A percentile compares a stretch with the other conserved stretches of the same genome.
Evolutionary conservation across 306 rosid genomes (phyloP).

Genomic region (Hippophae gyantsensis): DNA sequence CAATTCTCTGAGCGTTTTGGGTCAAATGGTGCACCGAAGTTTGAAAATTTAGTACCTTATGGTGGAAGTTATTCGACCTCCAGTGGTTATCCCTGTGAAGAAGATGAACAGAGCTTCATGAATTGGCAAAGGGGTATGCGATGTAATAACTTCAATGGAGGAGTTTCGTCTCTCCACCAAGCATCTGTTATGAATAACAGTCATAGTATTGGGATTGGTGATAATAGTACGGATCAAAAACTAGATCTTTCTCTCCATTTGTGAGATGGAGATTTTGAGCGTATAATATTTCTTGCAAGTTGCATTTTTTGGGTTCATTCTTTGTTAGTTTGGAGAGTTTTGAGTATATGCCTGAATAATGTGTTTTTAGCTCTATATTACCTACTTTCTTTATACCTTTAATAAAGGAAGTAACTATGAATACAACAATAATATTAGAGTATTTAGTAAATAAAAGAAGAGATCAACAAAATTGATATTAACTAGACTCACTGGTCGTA

Average conservation of each 20-base stretch:
- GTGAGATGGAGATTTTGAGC: not conserved
- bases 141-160: slow-evolving; percentile 16
- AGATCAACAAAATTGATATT: no score
- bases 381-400: no score
- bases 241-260: slow-evolving; percentile 81
- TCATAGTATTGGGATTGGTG: slow-evolving; percentile 22
- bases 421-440: no score
- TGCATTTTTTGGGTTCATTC: not conserved
- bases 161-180: slow-evolving; percentile 15
- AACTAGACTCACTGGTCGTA: no score
- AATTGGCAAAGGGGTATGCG: slow-evolving; percentile 39
- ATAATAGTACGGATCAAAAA: slow-evolving; percentile 34
- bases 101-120: slow-evolving; percentile 26
- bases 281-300: not conserved
- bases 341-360: no score
- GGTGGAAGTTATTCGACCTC: slow-evolving; percentile 25
- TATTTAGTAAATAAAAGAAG: no score
- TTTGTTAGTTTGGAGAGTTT: not conserved
- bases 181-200: slow-evolving; percentile 10
- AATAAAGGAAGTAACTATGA: no score
- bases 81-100: slow-evolving; percentile 19
- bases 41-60: slow-evolving; percentile 28
- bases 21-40: slow-evolving; percentile 33
- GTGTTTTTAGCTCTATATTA: not conserved
- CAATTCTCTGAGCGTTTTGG: slow-evolving; percentile 33